These are phyloP conservation scores for Gracilaria caudata DNA, from an alignment of 23 red algal species.

Conservation along the genomic window DNA sequence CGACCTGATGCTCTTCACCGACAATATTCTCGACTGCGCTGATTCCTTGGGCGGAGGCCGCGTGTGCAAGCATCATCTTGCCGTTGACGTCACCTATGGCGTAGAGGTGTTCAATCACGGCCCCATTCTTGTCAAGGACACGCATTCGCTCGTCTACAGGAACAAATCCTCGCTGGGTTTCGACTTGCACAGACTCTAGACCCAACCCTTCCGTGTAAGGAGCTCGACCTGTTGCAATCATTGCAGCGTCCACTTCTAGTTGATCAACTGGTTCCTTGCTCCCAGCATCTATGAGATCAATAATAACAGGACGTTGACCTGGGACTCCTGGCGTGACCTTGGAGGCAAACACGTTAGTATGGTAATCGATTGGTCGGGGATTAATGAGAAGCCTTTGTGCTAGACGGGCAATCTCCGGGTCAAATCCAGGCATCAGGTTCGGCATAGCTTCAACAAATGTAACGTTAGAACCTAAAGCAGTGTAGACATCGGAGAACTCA, in stretches of 20 bases:
- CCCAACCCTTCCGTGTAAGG: conserved; percentile 91
- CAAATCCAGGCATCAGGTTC: conserved; percentile 97
- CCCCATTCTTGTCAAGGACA: conserved; percentile 75
- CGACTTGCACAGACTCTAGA: conserved; percentile 74
- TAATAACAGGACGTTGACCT: conserved; percentile 78
- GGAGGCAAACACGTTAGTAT: conserved; percentile 93
- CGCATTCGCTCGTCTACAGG: conserved; percentile 96
- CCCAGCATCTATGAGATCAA: conserved; percentile 88
- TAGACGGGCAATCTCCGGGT: conserved; percentile 91
- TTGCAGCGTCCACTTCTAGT: conserved; percentile 89
- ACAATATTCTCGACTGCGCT: conserved; percentile 93
- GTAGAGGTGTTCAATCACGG: conserved; percentile 79
- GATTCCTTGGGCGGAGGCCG: conserved; percentile 95
- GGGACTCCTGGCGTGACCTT: conserved; percentile 92
- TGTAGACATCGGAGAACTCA: conserved; percentile 98
- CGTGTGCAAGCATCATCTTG: conserved; percentile 99
- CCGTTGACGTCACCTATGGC: conserved; percentile 98
- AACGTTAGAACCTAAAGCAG: conserved; percentile 93
- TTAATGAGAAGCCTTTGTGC: conserved; percentile 92
- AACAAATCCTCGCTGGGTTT: conserved; percentile 89
- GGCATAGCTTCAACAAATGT: conserved; percentile 99
- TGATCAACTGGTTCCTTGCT: conserved; percentile 69
- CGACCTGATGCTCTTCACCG: conserved; percentile 76
- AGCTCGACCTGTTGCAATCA: conserved; percentile 92
- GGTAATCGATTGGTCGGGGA: conserved; percentile 88